Percentiles rank a stretch among this genome's conserved stretches.
These are phyloP conservation scores for Piper betle DNA, from an alignment of 164 flowering plant species.

Conservation along the genomic window DNA sequence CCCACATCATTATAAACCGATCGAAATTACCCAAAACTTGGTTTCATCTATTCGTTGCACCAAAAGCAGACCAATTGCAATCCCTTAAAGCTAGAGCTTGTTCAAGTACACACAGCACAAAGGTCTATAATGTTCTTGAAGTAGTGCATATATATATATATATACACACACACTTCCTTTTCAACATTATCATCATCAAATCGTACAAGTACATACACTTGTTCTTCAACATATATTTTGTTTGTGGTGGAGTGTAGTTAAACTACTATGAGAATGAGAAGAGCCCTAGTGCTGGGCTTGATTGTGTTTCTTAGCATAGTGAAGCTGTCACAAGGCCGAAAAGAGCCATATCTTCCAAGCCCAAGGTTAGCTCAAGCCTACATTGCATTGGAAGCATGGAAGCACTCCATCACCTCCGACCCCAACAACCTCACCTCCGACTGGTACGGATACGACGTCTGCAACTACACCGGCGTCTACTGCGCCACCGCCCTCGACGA, in stretches of 20 bases:
- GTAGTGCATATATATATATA: neutral
- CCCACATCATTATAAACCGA: neutral
- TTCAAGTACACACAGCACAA: too few relatives aligned
- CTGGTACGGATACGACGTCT: conserved; percentile 57
- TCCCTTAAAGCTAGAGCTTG: too few relatives aligned
- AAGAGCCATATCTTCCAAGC: conserved; percentile 14
- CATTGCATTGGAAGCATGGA: conserved; percentile 68
- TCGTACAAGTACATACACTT: too few relatives aligned
- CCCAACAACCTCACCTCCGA: conserved; percentile 46
- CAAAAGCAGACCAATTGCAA: neutral
- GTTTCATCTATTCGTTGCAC: neutral
- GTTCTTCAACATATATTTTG: too few relatives aligned
- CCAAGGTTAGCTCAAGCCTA: conserved; percentile 45
- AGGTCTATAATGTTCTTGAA: too few relatives aligned
- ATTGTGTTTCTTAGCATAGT: too few relatives aligned
- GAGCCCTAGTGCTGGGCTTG: neutral
- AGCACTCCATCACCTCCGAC: conserved; percentile 44
- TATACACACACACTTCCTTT: neutral
- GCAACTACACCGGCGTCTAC: conserved; percentile 66
- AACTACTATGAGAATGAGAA: too few relatives aligned
- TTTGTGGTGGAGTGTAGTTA: too few relatives aligned
- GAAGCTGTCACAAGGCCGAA: too few relatives aligned
- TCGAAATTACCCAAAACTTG: neutral
- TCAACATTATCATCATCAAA: neutral
- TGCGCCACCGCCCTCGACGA: conserved; percentile 65